These are phyloP conservation scores for Chlamydomonas urium DNA, from an alignment of 139 green algal genomes.

Conservation along the genomic window DNA sequence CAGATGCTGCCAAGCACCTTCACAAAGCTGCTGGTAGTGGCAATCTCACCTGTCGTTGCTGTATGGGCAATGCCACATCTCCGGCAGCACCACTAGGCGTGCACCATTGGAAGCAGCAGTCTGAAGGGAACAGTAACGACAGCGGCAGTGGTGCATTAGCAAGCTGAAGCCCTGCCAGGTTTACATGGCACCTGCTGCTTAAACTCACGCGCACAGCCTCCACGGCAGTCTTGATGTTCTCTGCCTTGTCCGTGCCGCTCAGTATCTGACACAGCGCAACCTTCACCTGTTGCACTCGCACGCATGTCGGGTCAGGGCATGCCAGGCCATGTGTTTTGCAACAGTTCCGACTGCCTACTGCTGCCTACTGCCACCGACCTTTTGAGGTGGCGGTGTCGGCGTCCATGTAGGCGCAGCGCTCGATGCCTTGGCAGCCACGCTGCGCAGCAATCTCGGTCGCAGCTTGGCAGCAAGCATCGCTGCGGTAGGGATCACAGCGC, in stretches of 20 bases:
- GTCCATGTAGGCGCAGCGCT: no score
- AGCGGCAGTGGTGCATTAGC: background rate
- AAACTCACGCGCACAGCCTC: constrained; percentile 57
- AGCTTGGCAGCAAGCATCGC: no score
- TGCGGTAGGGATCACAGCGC: no score
- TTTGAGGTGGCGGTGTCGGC: background rate
- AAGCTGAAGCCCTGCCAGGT: background rate
- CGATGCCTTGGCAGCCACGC: no score
- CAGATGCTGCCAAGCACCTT: background rate
- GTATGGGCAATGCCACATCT: constrained; percentile 99
- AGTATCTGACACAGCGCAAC: constrained; percentile 90
- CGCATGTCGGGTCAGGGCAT: background rate
- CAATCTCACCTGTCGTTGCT: constrained; percentile 77
- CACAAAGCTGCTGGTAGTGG: background rate
- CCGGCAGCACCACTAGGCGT: constrained; percentile 78
- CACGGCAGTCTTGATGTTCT: constrained; percentile 73
- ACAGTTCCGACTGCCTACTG: background rate
- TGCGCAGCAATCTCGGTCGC: no score
- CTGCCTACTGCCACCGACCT: background rate
- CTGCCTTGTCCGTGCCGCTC: constrained; percentile 71
- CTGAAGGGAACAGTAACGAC: background rate
- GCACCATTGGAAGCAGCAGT: constrained; percentile 61
- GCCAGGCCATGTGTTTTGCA: background rate
- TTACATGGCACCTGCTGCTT: background rate
- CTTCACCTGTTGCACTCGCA: constrained; percentile 66